Conservation (phyloP, 345 rosid species). For the Aethionema arabicum region DNA sequence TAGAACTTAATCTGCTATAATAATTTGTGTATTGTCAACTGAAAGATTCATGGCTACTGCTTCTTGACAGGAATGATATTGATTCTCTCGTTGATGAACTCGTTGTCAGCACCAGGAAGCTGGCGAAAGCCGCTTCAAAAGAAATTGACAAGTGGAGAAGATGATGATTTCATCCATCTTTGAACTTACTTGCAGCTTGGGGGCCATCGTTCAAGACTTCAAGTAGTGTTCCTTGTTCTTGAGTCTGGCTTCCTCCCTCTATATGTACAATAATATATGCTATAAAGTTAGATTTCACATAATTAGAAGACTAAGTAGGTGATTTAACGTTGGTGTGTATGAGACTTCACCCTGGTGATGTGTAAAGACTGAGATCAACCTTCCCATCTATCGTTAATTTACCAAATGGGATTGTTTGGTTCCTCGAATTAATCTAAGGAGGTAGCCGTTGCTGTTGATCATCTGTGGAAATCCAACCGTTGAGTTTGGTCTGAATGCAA, state of each 20-base stretch:
- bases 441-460: background rate
- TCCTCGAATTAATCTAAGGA: too few relatives aligned
- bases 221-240: constrained; percentile 8
- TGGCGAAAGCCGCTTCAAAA: constrained; percentile 58
- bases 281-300: background rate
- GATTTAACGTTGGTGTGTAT: too few relatives aligned
- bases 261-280: constrained; percentile 24
- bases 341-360: background rate
- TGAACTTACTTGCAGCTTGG: constrained; percentile 23
- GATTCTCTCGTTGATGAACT: constrained; percentile 63
- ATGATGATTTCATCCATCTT: constrained; percentile 33
- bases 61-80: constrained; percentile 54
- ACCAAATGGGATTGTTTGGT: too few relatives aligned
- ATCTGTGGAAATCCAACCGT: background rate
- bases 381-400: too few relatives aligned
- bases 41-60: background rate
- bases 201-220: background rate
- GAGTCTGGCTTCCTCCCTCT: background rate
- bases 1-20: too few relatives aligned
- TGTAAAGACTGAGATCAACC: background rate
- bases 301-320: background rate
- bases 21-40: background rate
- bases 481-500: background rate
- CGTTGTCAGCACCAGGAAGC: constrained; percentile 59
- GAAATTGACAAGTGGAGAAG: constrained; percentile 89